phyloP scores from a whole-genome alignment of 2,329 filamentous ascomycete species.

The Cladosporium oxysporum region DNA sequence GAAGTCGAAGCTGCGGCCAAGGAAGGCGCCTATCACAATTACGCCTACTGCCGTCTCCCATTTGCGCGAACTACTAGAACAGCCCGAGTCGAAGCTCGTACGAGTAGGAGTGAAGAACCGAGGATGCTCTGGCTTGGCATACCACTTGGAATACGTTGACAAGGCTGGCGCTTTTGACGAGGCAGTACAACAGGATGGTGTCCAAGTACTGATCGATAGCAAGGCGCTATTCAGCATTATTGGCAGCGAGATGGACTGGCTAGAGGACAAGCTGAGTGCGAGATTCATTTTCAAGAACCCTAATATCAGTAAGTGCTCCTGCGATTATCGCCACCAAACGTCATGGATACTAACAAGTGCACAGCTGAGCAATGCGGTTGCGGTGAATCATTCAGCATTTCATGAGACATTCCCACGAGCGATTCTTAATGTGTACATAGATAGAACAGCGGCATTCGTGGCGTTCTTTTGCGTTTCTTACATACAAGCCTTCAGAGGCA shows the following conservation, averaged over 20 bases:
- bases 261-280: constrained; percentile 90
- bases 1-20: constrained; percentile 69
- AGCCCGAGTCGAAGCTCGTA: constrained; percentile 89
- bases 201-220: constrained; percentile 93
- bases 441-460: constrained; percentile 22
- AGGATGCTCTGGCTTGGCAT: constrained; percentile 90
- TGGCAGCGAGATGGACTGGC: constrained; percentile 98
- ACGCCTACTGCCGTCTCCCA: constrained; percentile 79
- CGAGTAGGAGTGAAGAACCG: constrained; percentile 91
- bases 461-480: constrained; percentile 26
- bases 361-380: constrained; percentile 94
- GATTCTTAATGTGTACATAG: constrained; percentile 11
- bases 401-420: constrained; percentile 28
- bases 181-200: constrained; percentile 90
- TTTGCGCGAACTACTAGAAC: constrained; percentile 72
- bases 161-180: constrained; percentile 88
- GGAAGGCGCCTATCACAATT: constrained; percentile 89
- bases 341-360: constrained; percentile 25
- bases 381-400: constrained; percentile 82
- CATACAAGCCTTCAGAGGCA: neutral
- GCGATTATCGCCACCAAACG: neutral
- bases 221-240: constrained; percentile 98
- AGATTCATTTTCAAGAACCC: constrained; percentile 95
- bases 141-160: constrained; percentile 93
- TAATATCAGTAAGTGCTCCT: constrained; percentile 81